These are phyloP conservation scores for Boletus tylopilopsis DNA, from an alignment of 768 basidiomycete genomes.

Conservation along the genomic window DNA sequence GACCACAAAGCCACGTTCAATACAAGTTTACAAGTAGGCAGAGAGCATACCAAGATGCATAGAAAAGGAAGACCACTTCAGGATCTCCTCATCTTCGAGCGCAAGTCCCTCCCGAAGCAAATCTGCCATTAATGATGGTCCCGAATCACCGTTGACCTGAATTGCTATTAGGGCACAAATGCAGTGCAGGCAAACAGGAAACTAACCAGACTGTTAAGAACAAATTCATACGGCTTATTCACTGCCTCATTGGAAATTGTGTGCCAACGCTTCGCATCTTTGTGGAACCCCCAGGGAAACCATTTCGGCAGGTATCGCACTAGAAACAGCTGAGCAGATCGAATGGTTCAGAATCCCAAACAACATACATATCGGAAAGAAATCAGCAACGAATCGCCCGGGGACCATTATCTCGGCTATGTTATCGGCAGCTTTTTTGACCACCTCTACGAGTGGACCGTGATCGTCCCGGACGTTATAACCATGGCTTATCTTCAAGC, in stretches of 20 bases:
- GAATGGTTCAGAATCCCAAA: too few species aligned
- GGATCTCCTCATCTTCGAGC: conserved; percentile 7
- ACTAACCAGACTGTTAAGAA: conserved; percentile 9
- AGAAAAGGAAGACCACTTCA: conserved; percentile 9
- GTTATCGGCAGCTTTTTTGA: conserved; percentile 21
- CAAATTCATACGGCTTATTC: background rate
- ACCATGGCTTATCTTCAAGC: conserved; percentile 34
- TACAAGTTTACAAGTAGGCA: background rate
- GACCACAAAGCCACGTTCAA: background rate
- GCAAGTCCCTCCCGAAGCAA: background rate
- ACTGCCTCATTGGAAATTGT: background rate
- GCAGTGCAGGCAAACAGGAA: background rate
- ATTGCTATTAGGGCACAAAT: background rate
- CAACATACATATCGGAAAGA: conserved; percentile 4
- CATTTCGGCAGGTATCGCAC: conserved; percentile 14
- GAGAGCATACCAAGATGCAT: conserved; percentile 9
- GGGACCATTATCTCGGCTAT: background rate
- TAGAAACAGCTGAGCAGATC: too few species aligned
- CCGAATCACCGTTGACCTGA: conserved; percentile 5
- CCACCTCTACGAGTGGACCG: conserved; percentile 31
- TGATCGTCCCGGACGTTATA: conserved; percentile 26
- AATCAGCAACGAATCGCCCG: conserved; percentile 8
- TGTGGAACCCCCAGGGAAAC: conserved; percentile 12
- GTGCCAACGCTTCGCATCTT: background rate
- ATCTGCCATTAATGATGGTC: conserved; percentile 6